Conservation (phyloP, 225 moss, liverwort and hornwort genomes). For the Pseudoscleropodium purum region DNA sequence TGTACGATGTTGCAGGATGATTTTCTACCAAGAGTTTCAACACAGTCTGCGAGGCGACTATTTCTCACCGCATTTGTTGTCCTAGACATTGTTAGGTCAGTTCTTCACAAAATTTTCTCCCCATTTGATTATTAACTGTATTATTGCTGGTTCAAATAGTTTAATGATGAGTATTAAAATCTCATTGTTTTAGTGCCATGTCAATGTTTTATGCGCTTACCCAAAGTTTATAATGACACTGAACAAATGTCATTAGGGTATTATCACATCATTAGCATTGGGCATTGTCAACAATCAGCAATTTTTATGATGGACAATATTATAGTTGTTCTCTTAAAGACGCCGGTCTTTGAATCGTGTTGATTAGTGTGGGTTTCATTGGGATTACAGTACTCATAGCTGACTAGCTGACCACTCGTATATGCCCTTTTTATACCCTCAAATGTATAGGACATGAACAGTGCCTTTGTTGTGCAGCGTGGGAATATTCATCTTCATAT, state of each 20-base stretch:
- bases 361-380: background rate
- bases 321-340: background rate
- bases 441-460: background rate
- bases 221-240: background rate
- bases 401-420: background rate
- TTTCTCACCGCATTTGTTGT: slow-evolving; percentile 39
- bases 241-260: background rate
- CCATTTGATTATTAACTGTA: background rate
- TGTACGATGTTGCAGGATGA: slow-evolving; percentile 45
- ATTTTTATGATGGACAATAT: background rate
- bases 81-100: background rate
- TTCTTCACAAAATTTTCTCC: background rate
- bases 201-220: background rate
- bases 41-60: slow-evolving; percentile 40
- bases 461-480: slow-evolving; percentile 22
- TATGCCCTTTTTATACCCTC: background rate
- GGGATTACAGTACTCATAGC: background rate
- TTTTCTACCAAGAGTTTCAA: slow-evolving; percentile 69
- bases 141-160: background rate
- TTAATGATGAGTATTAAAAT: background rate
- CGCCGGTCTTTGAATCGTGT: background rate
- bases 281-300: background rate
- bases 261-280: background rate
- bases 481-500: slow-evolving; percentile 26
- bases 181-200: background rate